These are phyloP conservation scores for Phytophthora citrophthora DNA, from an alignment of 352 stramenopile genomes.

Conservation along the genomic window DNA sequence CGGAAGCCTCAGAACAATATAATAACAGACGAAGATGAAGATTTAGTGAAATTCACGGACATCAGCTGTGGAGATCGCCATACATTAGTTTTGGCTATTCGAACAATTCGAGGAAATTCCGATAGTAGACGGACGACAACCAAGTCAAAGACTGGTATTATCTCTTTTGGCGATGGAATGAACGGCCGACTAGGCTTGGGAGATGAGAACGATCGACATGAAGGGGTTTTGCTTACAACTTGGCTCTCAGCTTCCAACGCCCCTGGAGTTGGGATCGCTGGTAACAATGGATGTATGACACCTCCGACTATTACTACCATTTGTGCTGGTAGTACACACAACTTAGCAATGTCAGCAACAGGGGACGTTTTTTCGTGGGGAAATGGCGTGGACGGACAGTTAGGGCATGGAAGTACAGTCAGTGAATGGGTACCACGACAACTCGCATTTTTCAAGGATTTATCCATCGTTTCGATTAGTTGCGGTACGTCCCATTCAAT, in stretches of 20 bases:
- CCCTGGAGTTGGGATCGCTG: slow-evolving; percentile 14
- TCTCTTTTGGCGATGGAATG: slow-evolving; percentile 73
- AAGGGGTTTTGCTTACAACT: slow-evolving; percentile 47
- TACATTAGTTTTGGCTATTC: slow-evolving; percentile 48
- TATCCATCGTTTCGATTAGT: slow-evolving; percentile 34
- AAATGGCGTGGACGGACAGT: slow-evolving; percentile 58
- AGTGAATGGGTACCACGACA: slow-evolving; percentile 72
- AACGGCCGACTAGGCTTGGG: slow-evolving; percentile 70
- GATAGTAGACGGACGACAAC: slow-evolving; percentile 11
- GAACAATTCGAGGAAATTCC: not conserved
- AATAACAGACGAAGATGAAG: slow-evolving; percentile 21
- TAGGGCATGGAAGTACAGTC: slow-evolving; percentile 49
- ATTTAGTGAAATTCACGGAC: slow-evolving; percentile 59
- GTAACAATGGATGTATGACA: slow-evolving; percentile 28
- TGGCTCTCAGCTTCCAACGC: slow-evolving; percentile 33
- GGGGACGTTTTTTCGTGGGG: slow-evolving; percentile 78
- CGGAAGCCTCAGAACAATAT: slow-evolving; percentile 15
- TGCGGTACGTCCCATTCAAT: slow-evolving; percentile 61
- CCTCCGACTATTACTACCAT: slow-evolving; percentile 50
- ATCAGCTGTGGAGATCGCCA: slow-evolving; percentile 77
- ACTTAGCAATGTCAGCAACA: slow-evolving; percentile 47
- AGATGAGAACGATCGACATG: slow-evolving; percentile 51
- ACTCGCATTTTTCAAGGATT: slow-evolving; percentile 51
- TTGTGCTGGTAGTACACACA: slow-evolving; percentile 57
- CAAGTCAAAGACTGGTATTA: slow-evolving; percentile 45